Base-by-base conservation (phyloP, 2,329 filamentous ascomycete genomes). In the Magnaporthiopsis incrustans region DNA sequence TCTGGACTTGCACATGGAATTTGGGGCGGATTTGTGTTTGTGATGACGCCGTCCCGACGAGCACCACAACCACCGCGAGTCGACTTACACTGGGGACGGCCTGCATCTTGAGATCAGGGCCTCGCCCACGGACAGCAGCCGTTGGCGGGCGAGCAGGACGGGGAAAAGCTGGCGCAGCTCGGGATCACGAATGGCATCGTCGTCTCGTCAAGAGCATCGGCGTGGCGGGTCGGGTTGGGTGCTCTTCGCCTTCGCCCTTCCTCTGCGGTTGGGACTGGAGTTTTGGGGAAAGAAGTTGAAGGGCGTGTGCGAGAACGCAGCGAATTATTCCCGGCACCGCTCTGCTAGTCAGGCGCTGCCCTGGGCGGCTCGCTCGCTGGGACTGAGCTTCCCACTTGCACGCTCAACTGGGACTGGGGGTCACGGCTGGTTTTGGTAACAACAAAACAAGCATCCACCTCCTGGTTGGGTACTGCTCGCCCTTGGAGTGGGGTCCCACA, bases 41-140 rank as follows among this genome's bases (percentile, higher is more conserved):
- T 53, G 27, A 26, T 44, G n/a, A 30, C 27, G 33, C 38, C 33
- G 33, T 56, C 60, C 26, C 38, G 38, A 44, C 38, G 3, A 44
- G 38, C n/a, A 44, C 38, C 6, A 7, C 22, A 22, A 25, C 22
- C 44, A 53, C 44, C 5, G n/a, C 44, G 18, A 53, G 18, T 65
- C 57, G 50, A 80, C 79, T 80, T 79, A 81, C 79, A 76, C 78
- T 81, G 63, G 75, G 75, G 68, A 77, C 75, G 62, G 74, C 73
- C 69, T 76, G 74, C 75, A 77, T 77, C 65, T 67, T 75, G 70
- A 65, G 62, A 62, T 64, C 65, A 70, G 69, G 25, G 38, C 57
- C 61, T 35, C 56, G 27, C 57, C 50, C 50, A 63, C 32, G 53
- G 61, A 69, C 67, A 70, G 69, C 69, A 67, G 71, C 72, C 72